Percentiles rank a stretch among this genome's conserved stretches.
These are phyloP conservation scores for Linaria vulgaris DNA, from an alignment of 257 asterid species.

Conservation along the genomic window DNA sequence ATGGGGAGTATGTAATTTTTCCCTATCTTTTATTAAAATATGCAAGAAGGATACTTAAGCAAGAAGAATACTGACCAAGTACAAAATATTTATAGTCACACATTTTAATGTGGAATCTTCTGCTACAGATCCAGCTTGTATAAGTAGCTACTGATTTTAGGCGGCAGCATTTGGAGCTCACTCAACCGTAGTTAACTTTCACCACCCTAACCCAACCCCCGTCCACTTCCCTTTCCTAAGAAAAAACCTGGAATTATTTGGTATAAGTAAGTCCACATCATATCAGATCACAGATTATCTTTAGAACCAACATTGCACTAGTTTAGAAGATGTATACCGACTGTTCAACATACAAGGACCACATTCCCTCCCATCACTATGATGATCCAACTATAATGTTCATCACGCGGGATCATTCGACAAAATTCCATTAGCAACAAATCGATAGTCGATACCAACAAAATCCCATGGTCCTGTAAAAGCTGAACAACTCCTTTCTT, in stretches of 20 bases:
- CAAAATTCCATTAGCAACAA: neutral
- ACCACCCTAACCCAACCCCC: no score
- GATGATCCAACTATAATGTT: slow-evolving; percentile 18
- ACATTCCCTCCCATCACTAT: slow-evolving; percentile 2
- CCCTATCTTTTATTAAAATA: no score
- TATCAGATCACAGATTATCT: neutral
- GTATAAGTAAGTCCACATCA: neutral
- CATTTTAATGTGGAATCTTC: no score
- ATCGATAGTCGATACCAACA: neutral
- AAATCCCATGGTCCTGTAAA: neutral
- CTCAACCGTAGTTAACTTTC: neutral
- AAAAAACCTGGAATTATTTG: neutral
- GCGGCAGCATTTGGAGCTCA: no score
- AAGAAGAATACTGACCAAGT: no score
- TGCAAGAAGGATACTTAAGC: no score
- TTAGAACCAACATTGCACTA: neutral
- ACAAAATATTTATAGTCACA: no score
- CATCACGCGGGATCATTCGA: neutral
- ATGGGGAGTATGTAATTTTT: no score
- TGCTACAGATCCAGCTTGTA: neutral
- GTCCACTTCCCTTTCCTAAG: neutral
- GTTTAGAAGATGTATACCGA: neutral
- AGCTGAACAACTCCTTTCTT: neutral
- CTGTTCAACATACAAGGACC: neutral
- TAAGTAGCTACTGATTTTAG: neutral